These are phyloP conservation scores for Peronospora farinosa DNA, from an alignment of 352 stramenopile genomes.

Conservation along the genomic window DNA sequence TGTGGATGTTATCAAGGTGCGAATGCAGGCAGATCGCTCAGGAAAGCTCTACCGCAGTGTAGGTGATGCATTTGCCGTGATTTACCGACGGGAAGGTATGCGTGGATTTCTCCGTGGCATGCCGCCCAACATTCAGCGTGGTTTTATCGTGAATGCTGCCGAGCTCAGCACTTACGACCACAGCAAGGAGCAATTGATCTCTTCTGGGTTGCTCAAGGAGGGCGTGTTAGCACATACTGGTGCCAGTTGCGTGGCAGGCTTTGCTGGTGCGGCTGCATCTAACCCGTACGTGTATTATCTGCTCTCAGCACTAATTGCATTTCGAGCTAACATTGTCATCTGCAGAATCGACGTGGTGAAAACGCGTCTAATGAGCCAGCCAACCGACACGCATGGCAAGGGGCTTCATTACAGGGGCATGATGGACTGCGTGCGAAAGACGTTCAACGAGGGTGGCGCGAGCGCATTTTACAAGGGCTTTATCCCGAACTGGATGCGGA, in stretches of 20 bases:
- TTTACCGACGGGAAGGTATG: conserved; percentile 68
- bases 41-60: conserved; percentile 67
- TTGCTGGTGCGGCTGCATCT: conserved; percentile 62
- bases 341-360: conserved; percentile 80
- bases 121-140: conserved; percentile 77
- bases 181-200: conserved; percentile 70
- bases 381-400: conserved; percentile 45
- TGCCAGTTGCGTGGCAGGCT: conserved; percentile 69
- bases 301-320: background rate
- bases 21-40: conserved; percentile 74
- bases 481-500: conserved; percentile 83
- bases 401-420: conserved; percentile 65
- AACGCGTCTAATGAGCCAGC: conserved; percentile 77
- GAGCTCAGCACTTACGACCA: conserved; percentile 86
- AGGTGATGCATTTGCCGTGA: conserved; percentile 55
- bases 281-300: conserved; percentile 48
- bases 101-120: conserved; percentile 76
- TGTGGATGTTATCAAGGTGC: conserved; percentile 86
- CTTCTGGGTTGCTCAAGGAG: conserved; percentile 51
- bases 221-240: conserved; percentile 67
- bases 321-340: conserved; percentile 6
- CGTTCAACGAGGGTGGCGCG: conserved; percentile 56
- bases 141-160: conserved; percentile 82
- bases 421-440: conserved; percentile 61
- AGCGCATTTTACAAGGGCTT: conserved; percentile 83